Evolutionary conservation across 129 eudicot genomes (phyloP).

Genomic region (Erigeron canadensis): DNA sequence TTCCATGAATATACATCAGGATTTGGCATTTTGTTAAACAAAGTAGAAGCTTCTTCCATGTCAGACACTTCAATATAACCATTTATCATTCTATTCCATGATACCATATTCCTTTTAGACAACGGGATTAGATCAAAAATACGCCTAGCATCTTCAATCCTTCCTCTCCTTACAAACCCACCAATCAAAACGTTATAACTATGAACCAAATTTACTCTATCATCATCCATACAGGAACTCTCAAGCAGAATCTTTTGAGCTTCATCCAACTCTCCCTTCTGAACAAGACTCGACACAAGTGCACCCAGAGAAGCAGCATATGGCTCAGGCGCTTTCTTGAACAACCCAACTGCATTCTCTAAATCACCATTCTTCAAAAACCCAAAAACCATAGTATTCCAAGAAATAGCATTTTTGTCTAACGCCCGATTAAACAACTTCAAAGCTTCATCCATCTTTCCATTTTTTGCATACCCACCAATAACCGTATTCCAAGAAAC

Average conservation of each 20-base stretch:
- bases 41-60: constrained; percentile 54
- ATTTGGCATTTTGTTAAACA: constrained; percentile 54
- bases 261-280: constrained; percentile 49
- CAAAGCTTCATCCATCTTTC: constrained; percentile 65
- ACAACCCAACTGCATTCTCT: constrained; percentile 51
- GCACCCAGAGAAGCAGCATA: constrained; percentile 66
- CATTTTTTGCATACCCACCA: constrained; percentile 69
- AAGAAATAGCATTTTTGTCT: constrained; percentile 53
- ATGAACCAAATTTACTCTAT: constrained; percentile 44
- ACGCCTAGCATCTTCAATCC: constrained; percentile 60
- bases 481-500: constrained; percentile 82
- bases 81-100: constrained; percentile 78
- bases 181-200: constrained; percentile 81
- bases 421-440: constrained; percentile 51
- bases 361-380: constrained; percentile 63
- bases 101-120: constrained; percentile 55
- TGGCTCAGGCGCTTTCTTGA: constrained; percentile 52
- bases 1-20: constrained; percentile 75
- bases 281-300: constrained; percentile 66
- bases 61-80: constrained; percentile 59
- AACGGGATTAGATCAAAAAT: constrained; percentile 59
- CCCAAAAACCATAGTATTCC: constrained; percentile 74
- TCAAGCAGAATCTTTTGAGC: constrained; percentile 47
- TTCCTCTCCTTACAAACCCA: constrained; percentile 74
- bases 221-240: constrained; percentile 27